Conservation (phyloP, 495 filamentous ascomycete species). For the Lophiostoma macrostomum region DNA sequence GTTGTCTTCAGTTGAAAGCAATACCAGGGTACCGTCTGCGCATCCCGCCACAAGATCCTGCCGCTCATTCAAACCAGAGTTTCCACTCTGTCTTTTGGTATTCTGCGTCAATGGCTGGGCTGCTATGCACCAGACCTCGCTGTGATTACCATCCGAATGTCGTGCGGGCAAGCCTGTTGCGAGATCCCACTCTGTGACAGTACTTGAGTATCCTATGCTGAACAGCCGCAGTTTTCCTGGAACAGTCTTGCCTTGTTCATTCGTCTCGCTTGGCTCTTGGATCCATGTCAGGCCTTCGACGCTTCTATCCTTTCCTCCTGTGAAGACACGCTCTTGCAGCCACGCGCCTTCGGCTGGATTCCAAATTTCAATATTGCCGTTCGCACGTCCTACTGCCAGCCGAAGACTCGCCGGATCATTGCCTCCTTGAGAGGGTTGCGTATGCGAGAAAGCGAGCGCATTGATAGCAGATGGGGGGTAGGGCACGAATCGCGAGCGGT, state of each 20-base stretch:
- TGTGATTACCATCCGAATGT: constrained; percentile 87
- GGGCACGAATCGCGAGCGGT: constrained; percentile 95
- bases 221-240: constrained; percentile 81
- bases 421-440: constrained; percentile 55
- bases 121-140: constrained; percentile 93
- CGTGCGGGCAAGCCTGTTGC: constrained; percentile 68
- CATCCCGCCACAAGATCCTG: constrained; percentile 87
- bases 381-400: constrained; percentile 86
- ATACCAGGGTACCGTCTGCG: constrained; percentile 82
- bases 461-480: constrained; percentile 92
- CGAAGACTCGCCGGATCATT: constrained; percentile 56
- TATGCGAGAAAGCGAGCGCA: constrained; percentile 87
- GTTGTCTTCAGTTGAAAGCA: constrained; percentile 78
- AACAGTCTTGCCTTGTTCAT: constrained; percentile 57
- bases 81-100: constrained; percentile 36
- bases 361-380: constrained; percentile 98
- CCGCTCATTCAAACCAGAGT: constrained; percentile 23
- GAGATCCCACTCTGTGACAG: constrained; percentile 93
- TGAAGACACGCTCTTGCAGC: constrained; percentile 83
- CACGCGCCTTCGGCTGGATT: constrained; percentile 82
- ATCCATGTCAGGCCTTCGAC: constrained; percentile 91
- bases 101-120: constrained; percentile 68
- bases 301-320: constrained; percentile 79
- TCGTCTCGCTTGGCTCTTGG: constrained; percentile 72
- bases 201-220: constrained; percentile 90